Evolutionary conservation across 768 basidiomycete genomes (phyloP).

Genomic region (Suillus clintonianus): DNA sequence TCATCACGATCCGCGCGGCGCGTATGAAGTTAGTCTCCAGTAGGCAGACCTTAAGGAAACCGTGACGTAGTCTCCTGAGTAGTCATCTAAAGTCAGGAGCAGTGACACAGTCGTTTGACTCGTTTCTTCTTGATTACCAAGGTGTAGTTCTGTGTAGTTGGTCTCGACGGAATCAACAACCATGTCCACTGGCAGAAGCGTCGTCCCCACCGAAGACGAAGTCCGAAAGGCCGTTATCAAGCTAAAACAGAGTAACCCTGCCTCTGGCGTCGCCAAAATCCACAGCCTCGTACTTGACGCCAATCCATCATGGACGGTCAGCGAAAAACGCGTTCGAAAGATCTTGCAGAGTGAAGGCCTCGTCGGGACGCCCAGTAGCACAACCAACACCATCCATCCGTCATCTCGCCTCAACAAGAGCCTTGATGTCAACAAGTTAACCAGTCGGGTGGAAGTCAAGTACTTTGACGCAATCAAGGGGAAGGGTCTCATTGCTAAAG

Average conservation of each 20-base stretch:
- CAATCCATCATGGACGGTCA: constrained; percentile 74
- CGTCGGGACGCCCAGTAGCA: constrained; percentile 20
- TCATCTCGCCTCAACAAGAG: constrained; percentile 63
- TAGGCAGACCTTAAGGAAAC: no score
- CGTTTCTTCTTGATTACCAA: no score
- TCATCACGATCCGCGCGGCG: no score
- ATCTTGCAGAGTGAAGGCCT: constrained; percentile 63
- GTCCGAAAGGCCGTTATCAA: constrained; percentile 55
- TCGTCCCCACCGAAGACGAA: constrained; percentile 60
- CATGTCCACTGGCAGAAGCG: constrained; percentile 7
- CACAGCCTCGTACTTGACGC: constrained; percentile 59
- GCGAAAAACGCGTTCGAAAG: constrained; percentile 81
- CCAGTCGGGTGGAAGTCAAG: constrained; percentile 62
- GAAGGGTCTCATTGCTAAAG: constrained; percentile 78
- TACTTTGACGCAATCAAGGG: constrained; percentile 74
- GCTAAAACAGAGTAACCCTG: constrained; percentile 59
- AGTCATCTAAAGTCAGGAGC: no score
- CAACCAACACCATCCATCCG: constrained; percentile 43
- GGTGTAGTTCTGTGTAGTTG: no score
- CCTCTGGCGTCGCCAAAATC: constrained; percentile 71
- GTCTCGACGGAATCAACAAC: background rate
- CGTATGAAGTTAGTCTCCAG: no score
- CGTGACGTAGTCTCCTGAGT: no score
- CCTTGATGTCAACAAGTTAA: constrained; percentile 65
- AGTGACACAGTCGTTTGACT: no score